These are phyloP conservation scores for Clausena lansium DNA, from an alignment of 345 rosid genomes.

Conservation along the genomic window DNA sequence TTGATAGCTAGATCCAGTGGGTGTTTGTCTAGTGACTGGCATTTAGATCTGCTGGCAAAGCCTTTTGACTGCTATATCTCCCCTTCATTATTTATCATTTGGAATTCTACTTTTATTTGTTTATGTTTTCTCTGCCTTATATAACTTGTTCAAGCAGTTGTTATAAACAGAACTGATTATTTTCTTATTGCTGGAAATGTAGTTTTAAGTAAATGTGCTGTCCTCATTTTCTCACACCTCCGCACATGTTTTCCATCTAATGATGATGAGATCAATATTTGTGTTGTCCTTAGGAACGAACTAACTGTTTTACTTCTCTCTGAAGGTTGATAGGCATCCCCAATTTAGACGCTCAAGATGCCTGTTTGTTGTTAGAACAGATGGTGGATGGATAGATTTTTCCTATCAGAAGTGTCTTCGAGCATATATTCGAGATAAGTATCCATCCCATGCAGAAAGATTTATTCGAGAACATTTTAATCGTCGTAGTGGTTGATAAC, in stretches of 20 bases:
- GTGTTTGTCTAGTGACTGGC: slow-evolving; percentile 4
- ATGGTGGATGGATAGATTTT: slow-evolving; percentile 95
- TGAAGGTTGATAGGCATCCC: slow-evolving; percentile 91
- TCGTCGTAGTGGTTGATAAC: slow-evolving; percentile 48
- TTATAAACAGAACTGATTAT: neutral
- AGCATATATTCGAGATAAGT: slow-evolving; percentile 66
- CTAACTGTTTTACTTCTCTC: slow-evolving; percentile 15
- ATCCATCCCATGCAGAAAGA: slow-evolving; percentile 71
- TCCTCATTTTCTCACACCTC: neutral
- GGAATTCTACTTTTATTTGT: neutral
- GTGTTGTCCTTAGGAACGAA: slow-evolving; percentile 14
- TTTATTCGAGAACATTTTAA: slow-evolving; percentile 75
- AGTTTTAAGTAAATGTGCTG: neutral
- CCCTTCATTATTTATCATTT: neutral
- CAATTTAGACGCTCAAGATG: slow-evolving; percentile 75
- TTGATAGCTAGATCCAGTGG: slow-evolving; percentile 1
- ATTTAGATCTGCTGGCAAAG: slow-evolving; percentile 7
- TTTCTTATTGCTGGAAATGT: neutral
- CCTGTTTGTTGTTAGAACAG: slow-evolving; percentile 86
- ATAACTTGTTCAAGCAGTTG: neutral
- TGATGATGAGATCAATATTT: neutral
- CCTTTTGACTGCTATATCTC: slow-evolving; percentile 6
- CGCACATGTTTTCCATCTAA: neutral
- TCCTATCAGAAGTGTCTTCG: slow-evolving; percentile 92
- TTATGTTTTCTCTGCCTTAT: neutral